A percentile compares a stretch with the other conserved stretches of the same genome.
phyloP scores from a whole-genome alignment of 441 rosid species.

The Melastoma candidum region DNA sequence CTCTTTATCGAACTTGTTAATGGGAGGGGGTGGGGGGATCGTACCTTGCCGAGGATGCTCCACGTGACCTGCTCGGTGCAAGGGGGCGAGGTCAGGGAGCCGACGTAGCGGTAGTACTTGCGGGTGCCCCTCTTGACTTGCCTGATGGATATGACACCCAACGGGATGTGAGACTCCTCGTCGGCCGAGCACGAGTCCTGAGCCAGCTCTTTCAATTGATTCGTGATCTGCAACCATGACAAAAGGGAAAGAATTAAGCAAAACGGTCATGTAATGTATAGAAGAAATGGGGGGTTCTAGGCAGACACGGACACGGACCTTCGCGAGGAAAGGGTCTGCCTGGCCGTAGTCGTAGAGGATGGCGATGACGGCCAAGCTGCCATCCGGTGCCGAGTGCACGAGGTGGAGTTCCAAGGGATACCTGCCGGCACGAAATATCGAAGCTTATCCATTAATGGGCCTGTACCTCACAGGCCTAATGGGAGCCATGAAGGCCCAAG shows the following conservation, averaged over 20 bases:
- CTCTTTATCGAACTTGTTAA: too few relatives aligned
- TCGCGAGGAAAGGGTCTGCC: slow-evolving; percentile 34
- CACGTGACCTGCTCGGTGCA: slow-evolving; percentile 55
- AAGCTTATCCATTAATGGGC: too few relatives aligned
- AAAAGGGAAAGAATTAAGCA: too few relatives aligned
- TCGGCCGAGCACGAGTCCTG: slow-evolving; percentile 21
- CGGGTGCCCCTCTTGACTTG: slow-evolving; percentile 26
- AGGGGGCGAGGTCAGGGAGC: slow-evolving; percentile 79
- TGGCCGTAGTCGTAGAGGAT: slow-evolving; percentile 33
- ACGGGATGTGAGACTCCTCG: slow-evolving; percentile 24
- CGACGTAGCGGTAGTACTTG: slow-evolving; percentile 52
- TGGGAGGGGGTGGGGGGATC: too few relatives aligned
- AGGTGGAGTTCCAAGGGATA: slow-evolving; percentile 68
- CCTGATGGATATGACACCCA: slow-evolving; percentile 32
- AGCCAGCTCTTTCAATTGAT: slow-evolving; percentile 24
- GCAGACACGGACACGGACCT: slow-evolving; percentile 20
- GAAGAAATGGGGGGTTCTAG: too few relatives aligned
- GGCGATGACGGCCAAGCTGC: slow-evolving; percentile 32
- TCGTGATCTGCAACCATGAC: slow-evolving; percentile 27
- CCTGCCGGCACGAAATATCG: slow-evolving; percentile 20
- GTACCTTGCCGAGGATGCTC: slow-evolving; percentile 45
- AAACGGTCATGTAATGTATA: too few relatives aligned
- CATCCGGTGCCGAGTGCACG: slow-evolving; percentile 43
- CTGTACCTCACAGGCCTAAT: too few relatives aligned
- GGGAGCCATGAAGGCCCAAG: too few relatives aligned